Evolutionary conservation across 345 rosid species (phyloP).

Genomic region (Nephelium lappaceum): DNA sequence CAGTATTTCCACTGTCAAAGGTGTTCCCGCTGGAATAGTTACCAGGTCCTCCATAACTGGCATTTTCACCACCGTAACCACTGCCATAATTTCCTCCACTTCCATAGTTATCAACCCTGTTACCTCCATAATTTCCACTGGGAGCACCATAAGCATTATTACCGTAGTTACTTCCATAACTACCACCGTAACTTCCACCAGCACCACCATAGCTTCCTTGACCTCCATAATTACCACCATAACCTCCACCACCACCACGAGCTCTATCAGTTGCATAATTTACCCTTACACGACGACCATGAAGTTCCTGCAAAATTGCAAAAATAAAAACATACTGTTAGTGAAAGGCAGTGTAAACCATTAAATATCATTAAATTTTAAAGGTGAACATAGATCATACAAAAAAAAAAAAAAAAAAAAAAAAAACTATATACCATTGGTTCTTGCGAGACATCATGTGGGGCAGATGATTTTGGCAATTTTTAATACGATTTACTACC

Average conservation of each 20-base stretch:
- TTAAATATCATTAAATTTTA: background rate
- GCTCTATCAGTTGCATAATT: slow-evolving; percentile 77
- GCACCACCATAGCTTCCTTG: slow-evolving; percentile 22
- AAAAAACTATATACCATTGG: no score
- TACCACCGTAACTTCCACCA: slow-evolving; percentile 20
- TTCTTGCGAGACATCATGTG: background rate
- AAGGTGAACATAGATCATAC: background rate
- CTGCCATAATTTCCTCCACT: slow-evolving; percentile 29
- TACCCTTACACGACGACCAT: slow-evolving; percentile 78
- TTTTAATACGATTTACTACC: background rate
- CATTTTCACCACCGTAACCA: slow-evolving; percentile 31
- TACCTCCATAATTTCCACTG: slow-evolving; percentile 27
- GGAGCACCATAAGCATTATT: slow-evolving; percentile 6
- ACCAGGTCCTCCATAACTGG: slow-evolving; percentile 30
- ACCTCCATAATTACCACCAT: slow-evolving; percentile 26
- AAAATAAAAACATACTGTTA: background rate
- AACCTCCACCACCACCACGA: slow-evolving; percentile 43
- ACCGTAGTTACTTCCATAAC: slow-evolving; percentile 21
- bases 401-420: background rate
- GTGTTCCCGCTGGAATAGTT: slow-evolving; percentile 29
- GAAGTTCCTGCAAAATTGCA: slow-evolving; percentile 53
- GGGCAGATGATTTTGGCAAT: background rate
- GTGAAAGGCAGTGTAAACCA: background rate
- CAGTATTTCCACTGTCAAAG: slow-evolving; percentile 17
- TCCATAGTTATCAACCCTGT: slow-evolving; percentile 25